Evolutionary conservation across 805 yeast species (phyloP).

Genomic region (Sugiyamaella marilandica): DNA sequence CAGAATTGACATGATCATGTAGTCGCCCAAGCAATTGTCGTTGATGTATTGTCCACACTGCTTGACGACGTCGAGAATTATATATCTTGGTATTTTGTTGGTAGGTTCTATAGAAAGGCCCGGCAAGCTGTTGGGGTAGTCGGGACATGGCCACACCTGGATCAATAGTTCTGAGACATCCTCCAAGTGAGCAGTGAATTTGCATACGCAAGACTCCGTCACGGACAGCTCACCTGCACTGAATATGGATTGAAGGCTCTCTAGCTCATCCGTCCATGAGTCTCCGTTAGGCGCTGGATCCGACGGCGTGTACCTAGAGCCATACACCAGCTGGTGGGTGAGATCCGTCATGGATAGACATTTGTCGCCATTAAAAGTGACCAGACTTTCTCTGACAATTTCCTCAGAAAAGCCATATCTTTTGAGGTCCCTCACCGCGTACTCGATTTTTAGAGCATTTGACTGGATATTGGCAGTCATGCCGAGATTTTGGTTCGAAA

Average conservation of each 20-base stretch:
- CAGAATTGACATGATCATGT: slow-evolving; percentile 59
- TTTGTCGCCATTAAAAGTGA: slow-evolving; percentile 42
- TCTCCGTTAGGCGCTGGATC: slow-evolving; percentile 21
- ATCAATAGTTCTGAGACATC: not conserved
- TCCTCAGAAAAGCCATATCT: slow-evolving; percentile 69
- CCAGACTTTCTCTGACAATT: slow-evolving; percentile 50
- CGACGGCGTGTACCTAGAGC: not conserved
- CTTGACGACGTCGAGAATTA: slow-evolving; percentile 32
- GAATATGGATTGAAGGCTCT: slow-evolving; percentile 59
- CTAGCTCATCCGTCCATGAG: slow-evolving; percentile 72
- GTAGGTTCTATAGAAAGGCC: slow-evolving; percentile 56
- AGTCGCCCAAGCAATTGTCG: slow-evolving; percentile 53
- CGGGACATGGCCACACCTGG: slow-evolving; percentile 37
- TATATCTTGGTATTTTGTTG: slow-evolving; percentile 31
- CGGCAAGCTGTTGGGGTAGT: slow-evolving; percentile 64
- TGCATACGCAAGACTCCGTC: slow-evolving; percentile 10
- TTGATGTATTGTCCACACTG: slow-evolving; percentile 29
- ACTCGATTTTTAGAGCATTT: slow-evolving; percentile 50
- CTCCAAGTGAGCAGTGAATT: slow-evolving; percentile 7
- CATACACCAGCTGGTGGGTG: slow-evolving; percentile 25
- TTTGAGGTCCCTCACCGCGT: slow-evolving; percentile 50
- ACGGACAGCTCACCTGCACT: slow-evolving; percentile 36
- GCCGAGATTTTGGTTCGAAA: slow-evolving; percentile 31
- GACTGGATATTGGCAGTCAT: slow-evolving; percentile 37
- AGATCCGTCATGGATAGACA: slow-evolving; percentile 43